Percentiles rank a stretch among this genome's conserved stretches.
Conservation (phyloP, 2,329 filamentous ascomycete genomes). For the Pseudocercospora macadamiae region DNA sequence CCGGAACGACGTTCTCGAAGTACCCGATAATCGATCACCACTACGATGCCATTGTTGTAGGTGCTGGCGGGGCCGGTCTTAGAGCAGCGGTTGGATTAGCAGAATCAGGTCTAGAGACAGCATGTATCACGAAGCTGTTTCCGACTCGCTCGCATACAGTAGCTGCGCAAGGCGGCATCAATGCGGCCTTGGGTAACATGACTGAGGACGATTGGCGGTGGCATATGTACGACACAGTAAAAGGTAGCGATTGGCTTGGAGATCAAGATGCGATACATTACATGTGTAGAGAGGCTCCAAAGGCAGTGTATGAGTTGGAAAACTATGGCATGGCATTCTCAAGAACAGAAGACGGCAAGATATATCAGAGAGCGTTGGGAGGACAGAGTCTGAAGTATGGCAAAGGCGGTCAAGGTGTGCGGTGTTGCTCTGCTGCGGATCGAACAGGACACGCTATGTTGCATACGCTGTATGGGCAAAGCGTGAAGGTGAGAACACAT, state of each 20-base stretch:
- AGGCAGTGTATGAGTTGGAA: constrained; percentile 59
- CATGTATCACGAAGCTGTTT: constrained; percentile 67
- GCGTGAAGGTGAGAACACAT: constrained; percentile 40
- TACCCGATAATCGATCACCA: constrained; percentile 97
- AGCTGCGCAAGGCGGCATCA: constrained; percentile 68
- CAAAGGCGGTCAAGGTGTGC: constrained; percentile 53
- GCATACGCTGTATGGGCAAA: constrained; percentile 56
- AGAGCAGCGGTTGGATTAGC: constrained; percentile 66
- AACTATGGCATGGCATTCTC: constrained; percentile 60
- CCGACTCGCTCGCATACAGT: constrained; percentile 65
- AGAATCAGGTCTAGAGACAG: constrained; percentile 66
- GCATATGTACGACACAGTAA: constrained; percentile 65
- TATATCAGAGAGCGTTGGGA: constrained; percentile 54
- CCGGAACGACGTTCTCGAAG: constrained; percentile 50
- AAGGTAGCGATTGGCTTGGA: constrained; percentile 62
- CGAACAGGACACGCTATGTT: constrained; percentile 55
- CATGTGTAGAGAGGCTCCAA: constrained; percentile 60
- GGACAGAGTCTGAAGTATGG: constrained; percentile 53
- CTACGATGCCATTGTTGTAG: constrained; percentile 67
- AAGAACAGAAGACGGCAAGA: constrained; percentile 49
- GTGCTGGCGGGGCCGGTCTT: constrained; percentile 65
- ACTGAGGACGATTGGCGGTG: constrained; percentile 61
- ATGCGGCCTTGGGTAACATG: constrained; percentile 61
- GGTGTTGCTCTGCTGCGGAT: constrained; percentile 52
- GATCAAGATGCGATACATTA: constrained; percentile 64